A percentile compares a stretch with the other conserved stretches of the same genome.
Conservation (phyloP, 2,329 filamentous ascomycete species). For the Microcera coccophila region DNA sequence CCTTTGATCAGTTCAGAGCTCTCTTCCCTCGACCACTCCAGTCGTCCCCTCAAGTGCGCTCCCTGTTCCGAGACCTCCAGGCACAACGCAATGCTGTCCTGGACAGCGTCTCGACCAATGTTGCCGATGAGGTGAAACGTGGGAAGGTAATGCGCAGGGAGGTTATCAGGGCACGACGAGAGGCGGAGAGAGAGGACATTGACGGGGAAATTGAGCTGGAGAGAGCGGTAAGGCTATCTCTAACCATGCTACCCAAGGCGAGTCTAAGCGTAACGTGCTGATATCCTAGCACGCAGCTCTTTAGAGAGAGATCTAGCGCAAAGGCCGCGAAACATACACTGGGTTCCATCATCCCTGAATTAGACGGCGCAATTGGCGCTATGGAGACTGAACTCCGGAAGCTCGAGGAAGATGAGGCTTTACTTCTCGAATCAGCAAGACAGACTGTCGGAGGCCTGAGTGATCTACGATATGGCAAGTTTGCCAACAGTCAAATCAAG, state of each 20-base stretch:
- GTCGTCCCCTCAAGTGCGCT: slow-evolving; percentile 61
- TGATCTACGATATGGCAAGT: slow-evolving; percentile 75
- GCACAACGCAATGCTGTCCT: slow-evolving; percentile 66
- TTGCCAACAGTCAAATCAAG: slow-evolving; percentile 60
- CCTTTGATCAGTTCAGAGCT: slow-evolving; percentile 69
- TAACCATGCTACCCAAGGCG: no score
- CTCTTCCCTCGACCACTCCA: slow-evolving; percentile 69
- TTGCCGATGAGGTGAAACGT: slow-evolving; percentile 60
- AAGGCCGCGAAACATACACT: slow-evolving; percentile 56
- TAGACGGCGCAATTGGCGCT: slow-evolving; percentile 62
- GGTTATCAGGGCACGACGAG: slow-evolving; percentile 51
- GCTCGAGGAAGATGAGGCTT: slow-evolving; percentile 61
- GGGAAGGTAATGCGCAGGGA: slow-evolving; percentile 57
- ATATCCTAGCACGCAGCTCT: slow-evolving; percentile 52
- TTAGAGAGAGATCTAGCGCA: slow-evolving; percentile 46
- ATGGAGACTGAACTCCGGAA: slow-evolving; percentile 65
- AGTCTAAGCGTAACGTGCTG: no score
- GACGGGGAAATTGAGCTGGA: slow-evolving; percentile 64
- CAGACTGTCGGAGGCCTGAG: slow-evolving; percentile 69
- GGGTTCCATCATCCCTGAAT: slow-evolving; percentile 61
- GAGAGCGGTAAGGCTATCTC: slow-evolving; percentile 43
- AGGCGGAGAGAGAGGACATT: slow-evolving; percentile 50
- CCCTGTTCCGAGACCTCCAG: slow-evolving; percentile 76
- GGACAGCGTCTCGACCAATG: slow-evolving; percentile 62
- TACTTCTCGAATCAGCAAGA: slow-evolving; percentile 57